Conservation (phyloP, 345 rosid genomes). For the Clausena lansium region DNA sequence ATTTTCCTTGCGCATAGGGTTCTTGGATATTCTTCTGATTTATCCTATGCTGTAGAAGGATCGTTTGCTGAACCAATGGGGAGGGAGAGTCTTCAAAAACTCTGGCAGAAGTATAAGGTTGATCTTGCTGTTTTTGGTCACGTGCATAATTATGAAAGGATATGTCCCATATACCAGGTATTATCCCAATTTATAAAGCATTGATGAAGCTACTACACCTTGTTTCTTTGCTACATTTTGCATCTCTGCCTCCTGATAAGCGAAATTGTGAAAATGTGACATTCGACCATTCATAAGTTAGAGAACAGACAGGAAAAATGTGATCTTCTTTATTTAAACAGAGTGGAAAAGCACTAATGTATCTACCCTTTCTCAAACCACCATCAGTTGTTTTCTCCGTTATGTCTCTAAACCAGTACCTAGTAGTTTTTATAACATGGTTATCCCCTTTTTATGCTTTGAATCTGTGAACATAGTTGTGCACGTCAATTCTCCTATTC, state of each 20-base stretch:
- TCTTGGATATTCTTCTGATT: slow-evolving; percentile 59
- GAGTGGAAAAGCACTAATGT: background rate
- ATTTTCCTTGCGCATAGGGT: slow-evolving; percentile 72
- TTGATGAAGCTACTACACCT: background rate
- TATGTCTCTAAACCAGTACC: background rate
- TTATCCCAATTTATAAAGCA: background rate
- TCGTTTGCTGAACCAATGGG: slow-evolving; percentile 72
- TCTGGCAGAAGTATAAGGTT: slow-evolving; percentile 80
- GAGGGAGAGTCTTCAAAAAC: slow-evolving; percentile 61
- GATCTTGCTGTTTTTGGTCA: slow-evolving; percentile 74
- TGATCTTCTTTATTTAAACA: background rate
- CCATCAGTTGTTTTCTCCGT: background rate
- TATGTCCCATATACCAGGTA: slow-evolving; percentile 76
- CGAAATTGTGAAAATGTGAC: no score
- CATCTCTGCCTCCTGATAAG: background rate
- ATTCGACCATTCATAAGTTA: background rate
- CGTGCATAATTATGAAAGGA: slow-evolving; percentile 75
- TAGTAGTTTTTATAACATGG: background rate
- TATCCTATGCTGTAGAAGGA: slow-evolving; percentile 47
- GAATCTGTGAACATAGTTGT: background rate
- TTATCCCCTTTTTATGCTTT: background rate
- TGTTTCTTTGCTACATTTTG: slow-evolving; percentile 13
- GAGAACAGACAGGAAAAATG: background rate
- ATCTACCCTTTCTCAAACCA: background rate
- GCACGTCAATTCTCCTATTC: background rate